Conservation (phyloP, 108 stramenopile genomes). For the Skeletonema potamos region DNA sequence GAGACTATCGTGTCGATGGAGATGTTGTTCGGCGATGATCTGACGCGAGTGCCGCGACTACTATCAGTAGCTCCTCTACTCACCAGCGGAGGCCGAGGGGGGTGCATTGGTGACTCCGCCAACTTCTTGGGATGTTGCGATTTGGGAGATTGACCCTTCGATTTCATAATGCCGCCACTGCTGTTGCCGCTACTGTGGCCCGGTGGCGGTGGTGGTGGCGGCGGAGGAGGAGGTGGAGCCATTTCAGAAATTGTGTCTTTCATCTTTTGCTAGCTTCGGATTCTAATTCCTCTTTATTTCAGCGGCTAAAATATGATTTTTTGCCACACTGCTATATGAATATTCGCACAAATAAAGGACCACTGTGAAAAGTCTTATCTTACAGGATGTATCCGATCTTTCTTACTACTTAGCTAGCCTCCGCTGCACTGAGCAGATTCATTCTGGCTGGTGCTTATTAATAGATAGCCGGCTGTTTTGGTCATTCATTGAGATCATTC, state of each 20-base stretch:
- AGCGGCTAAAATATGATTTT: no score
- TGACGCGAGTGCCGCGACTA: background rate
- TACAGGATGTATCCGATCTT: no score
- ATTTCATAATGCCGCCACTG: background rate
- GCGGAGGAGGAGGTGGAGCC: background rate
- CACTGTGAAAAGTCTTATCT: no score
- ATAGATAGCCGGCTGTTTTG: no score
- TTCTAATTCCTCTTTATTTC: no score
- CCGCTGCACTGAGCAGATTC: no score
- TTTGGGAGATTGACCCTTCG: background rate
- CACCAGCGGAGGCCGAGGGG: slow-evolving; percentile 1
- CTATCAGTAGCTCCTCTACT: background rate
- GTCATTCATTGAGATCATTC: no score
- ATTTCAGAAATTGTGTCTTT: background rate
- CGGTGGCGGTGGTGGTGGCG: background rate
- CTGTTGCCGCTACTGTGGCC: background rate
- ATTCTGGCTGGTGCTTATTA: no score
- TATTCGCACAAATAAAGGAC: no score
- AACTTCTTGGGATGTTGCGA: background rate
- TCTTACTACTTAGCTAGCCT: no score
- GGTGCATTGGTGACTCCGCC: background rate
- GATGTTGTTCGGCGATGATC: background rate
- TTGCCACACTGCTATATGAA: no score
- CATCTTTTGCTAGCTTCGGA: no score
- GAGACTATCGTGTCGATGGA: slow-evolving; percentile 16